A percentile compares a stretch with the other conserved stretches of the same genome.
phyloP scores from a whole-genome alignment of 2,329 filamentous ascomycete species.

The Epichloe uncinata region DNA sequence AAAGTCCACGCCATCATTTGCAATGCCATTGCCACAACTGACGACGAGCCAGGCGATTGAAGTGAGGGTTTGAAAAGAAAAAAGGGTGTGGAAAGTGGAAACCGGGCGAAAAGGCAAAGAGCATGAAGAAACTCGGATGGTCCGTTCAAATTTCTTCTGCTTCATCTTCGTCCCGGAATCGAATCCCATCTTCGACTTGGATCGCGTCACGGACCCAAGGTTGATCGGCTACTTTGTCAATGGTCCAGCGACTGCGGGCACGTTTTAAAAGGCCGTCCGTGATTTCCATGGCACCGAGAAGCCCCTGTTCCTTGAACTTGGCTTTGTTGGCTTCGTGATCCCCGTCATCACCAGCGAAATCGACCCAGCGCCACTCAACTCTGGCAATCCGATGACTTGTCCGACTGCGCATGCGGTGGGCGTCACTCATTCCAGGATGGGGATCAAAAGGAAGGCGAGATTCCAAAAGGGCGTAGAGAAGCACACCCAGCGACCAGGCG shows the following conservation, averaged over 20 bases:
- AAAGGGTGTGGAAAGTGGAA: no score
- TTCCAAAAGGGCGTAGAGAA: conserved; percentile 88
- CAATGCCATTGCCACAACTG: no score
- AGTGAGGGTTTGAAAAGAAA: no score
- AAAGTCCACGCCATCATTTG: no score
- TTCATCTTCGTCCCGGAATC: conserved; percentile 45
- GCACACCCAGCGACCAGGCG: conserved; percentile 87
- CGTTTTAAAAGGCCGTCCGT: conserved; percentile 79
- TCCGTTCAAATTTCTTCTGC: conserved; percentile 34
- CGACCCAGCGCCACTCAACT: conserved; percentile 90
- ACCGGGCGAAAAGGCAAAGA: background rate
- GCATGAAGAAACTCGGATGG: background rate
- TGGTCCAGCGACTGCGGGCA: conserved; percentile 60
- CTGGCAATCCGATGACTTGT: conserved; percentile 91
- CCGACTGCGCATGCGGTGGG: conserved; percentile 61
- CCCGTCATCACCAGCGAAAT: conserved; percentile 70
- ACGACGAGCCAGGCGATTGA: no score
- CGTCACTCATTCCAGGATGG: conserved; percentile 65
- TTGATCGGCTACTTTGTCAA: conserved; percentile 58
- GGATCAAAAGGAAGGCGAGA: conserved; percentile 89
- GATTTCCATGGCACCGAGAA: conserved; percentile 64
- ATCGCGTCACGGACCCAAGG: conserved; percentile 71
- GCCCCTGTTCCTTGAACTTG: conserved; percentile 48
- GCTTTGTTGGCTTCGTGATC: conserved; percentile 61
- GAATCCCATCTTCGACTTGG: conserved; percentile 47